Percentiles rank a stretch among this genome's conserved stretches.
phyloP scores from a whole-genome alignment of 2,329 filamentous ascomycete species.

The Hortaea werneckii region DNA sequence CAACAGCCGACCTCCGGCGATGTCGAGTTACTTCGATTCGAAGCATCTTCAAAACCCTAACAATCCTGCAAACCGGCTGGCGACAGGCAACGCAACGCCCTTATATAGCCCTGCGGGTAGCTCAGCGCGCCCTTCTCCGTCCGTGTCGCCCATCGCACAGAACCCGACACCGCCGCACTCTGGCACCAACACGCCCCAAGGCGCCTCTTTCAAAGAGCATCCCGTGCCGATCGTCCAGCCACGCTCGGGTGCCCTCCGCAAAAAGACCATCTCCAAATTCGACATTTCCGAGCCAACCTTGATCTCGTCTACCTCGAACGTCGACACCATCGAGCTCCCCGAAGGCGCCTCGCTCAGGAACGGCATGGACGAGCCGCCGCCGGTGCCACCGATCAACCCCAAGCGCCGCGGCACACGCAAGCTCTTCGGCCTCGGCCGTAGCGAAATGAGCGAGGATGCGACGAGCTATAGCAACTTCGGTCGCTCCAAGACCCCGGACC shows the following conservation, averaged over 20 bases:
- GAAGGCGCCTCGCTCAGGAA: conserved; percentile 46
- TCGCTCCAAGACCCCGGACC: conserved; percentile 14
- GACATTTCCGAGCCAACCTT: conserved; percentile 53
- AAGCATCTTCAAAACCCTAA: conserved; percentile 5
- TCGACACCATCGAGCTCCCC: conserved; percentile 49
- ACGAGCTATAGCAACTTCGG: conserved; percentile 3
- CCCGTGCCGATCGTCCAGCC: conserved; percentile 29
- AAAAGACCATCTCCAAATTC: conserved; percentile 49
- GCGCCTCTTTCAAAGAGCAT: conserved; percentile 15
- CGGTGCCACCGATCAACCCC: conserved; percentile 51
- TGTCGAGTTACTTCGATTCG: conserved; percentile 19
- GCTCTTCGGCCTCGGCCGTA: conserved; percentile 19
- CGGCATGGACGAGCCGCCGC: conserved; percentile 38
- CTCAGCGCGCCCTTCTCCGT: conserved; percentile 7
- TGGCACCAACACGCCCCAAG: conserved; percentile 33
- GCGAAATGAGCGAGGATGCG: conserved; percentile 1
- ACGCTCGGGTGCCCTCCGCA: conserved; percentile 38
- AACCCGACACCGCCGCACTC: conserved; percentile 46
- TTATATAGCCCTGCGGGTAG: conserved; percentile 11
- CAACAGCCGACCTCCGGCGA: conserved; percentile 11
- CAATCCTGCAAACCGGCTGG: conserved; percentile 1
- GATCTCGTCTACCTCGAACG: conserved; percentile 45
- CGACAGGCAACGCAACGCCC: conserved; percentile 15
- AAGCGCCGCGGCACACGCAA: conserved; percentile 39
- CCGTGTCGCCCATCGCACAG: conserved; percentile 4